Base-by-base conservation (phyloP, 129 eudicot genomes). In the Flaveria brownii region DNA sequence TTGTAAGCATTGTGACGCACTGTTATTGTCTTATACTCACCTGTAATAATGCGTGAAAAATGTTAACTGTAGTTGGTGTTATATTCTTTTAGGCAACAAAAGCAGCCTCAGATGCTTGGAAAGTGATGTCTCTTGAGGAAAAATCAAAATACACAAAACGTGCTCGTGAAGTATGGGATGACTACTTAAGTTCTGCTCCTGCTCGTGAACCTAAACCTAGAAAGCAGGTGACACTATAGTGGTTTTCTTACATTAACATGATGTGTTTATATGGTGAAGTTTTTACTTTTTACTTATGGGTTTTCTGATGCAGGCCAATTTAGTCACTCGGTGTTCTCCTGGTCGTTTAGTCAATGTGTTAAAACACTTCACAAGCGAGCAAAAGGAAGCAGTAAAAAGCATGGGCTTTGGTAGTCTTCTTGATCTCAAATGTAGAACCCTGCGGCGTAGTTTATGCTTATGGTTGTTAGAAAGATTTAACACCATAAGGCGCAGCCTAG, bases 71-170 rank as follows among this genome's bases (percentile, higher is more conserved):
- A 70, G 51, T 50, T 70, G 52, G 59, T 45, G 17, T 50, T 41
- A 6, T 80, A 5, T 60, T 64, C 7, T n/a, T 73, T 68, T 45
- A 90, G 96, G 96, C 96, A 59, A 90, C 96, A 59, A 86, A 79
- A 65, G 93, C 96, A 51, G 96, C 96, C 3, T 90, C 96, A 8
- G 89, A 87, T 80, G 96, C 96, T 42, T 90, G 96, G 96, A 90
- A 90, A 65, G 80, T 84, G 75, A 90, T 86, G 96, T 81, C 91
- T n/a, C 77, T 82, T 23, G 96, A 88, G 64, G 96, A 90, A 74
- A 90, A 90, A 80, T 86, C 80, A 72, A 88, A 86, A 77, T 88
- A 90, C 86, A 86, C 93, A n/a, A 84, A 79, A 17, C 96, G 96
- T 60, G 91, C 96, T 13, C 89, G 96, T 77, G 93, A 90, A 82